Evolutionary conservation across 1,284 basidiomycete genomes (phyloP), one percentile per base, ranked within the genome.

Genomic region (Ceratobasidium sp.): DNA sequence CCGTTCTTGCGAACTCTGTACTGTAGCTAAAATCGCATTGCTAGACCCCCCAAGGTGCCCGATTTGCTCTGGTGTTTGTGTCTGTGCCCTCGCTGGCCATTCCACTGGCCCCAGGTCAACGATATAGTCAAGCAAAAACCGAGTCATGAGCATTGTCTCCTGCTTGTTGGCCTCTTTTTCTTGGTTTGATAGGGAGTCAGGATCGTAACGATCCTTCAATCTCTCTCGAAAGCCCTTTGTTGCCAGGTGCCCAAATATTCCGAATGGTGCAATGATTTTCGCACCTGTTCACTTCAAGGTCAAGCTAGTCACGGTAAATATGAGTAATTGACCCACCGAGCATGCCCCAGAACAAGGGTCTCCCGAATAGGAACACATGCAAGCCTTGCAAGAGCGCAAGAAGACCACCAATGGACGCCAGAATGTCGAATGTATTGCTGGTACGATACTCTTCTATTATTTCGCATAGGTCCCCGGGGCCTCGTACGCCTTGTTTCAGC

Each of bases 321-420:
- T 6, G 22, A n/a, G 17, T 45, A 3, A 7, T 15, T 6, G 5
- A 43, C 56, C 5, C 22, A 58, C 56, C 56, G 20, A 58, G 45
- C 56, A 58, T 42, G 8, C 56, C 56, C 56, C 56, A 58, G 56
- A 58, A 58, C 12, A 58, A 38, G 0, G 56, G 56, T 3, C 56
- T 38, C 5, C 56, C 56, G 27, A n/a, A n/a, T n/a, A n/a, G n/a
- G n/a, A n/a, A n/a, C n/a, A n/a, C n/a, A n/a, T n/a, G n/a, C n/a
- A n/a, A n/a, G n/a, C n/a, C n/a, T n/a, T n/a, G n/a, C n/a, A n/a
- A n/a, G n/a, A n/a, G n/a, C n/a, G n/a, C n/a, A n/a, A n/a, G n/a
- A n/a, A n/a, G n/a, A n/a, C n/a, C n/a, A n/a, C n/a, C n/a, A n/a
- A n/a, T n/a, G n/a, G n/a, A n/a, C n/a, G n/a, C n/a, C n/a, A n/a